Conservation (phyloP, 257 asterid species). For the Dorcoceras hygrometricum region DNA sequence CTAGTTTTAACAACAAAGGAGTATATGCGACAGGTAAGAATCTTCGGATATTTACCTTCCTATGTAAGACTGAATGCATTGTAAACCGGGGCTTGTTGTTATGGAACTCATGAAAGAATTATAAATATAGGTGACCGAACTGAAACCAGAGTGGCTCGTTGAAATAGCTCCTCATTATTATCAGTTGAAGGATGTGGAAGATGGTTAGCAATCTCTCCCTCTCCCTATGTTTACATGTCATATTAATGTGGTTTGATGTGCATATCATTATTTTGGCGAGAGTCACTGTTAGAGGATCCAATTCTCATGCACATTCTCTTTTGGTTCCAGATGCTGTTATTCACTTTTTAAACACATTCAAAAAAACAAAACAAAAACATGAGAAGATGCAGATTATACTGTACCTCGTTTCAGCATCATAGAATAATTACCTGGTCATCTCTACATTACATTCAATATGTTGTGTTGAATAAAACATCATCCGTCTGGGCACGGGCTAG, state of each 20-base stretch:
- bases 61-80: not conserved
- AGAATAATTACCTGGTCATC: not conserved
- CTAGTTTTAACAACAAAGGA: slow-evolving; percentile 87
- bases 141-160: slow-evolving; percentile 88
- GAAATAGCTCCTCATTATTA: slow-evolving; percentile 94
- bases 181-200: slow-evolving; percentile 82
- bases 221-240: not conserved
- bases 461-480: not conserved
- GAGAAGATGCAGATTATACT: not conserved
- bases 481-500: not conserved
- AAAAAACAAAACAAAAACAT: no score
- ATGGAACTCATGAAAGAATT: slow-evolving; percentile 22
- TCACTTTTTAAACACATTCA: not conserved
- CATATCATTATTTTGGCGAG: not conserved
- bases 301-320: not conserved
- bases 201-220: slow-evolving; percentile 44
- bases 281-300: not conserved
- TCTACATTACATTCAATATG: not conserved
- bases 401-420: not conserved
- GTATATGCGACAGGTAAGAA: slow-evolving; percentile 78
- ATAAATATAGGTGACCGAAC: slow-evolving; percentile 63
- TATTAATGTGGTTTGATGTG: not conserved
- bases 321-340: not conserved
- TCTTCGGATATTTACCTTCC: slow-evolving; percentile 3
- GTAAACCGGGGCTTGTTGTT: slow-evolving; percentile 1